phyloP scores from a whole-genome alignment of 2,329 filamentous ascomycete species.

The Sarocladium oryzae region DNA sequence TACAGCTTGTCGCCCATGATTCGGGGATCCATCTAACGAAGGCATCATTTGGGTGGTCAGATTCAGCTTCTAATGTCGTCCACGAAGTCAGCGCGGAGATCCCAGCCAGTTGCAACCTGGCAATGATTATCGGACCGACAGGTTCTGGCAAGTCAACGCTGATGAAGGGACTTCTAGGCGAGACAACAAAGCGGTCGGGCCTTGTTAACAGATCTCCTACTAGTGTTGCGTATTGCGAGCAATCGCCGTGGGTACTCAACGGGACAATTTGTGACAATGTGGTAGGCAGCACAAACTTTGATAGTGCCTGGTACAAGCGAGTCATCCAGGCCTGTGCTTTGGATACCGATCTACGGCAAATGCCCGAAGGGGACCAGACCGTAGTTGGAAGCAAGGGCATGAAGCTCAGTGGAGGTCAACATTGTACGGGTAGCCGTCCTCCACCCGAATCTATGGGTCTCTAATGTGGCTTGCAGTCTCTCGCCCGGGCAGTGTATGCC shows the following conservation, averaged over 20 bases:
- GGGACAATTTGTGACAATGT: slow-evolving; percentile 29
- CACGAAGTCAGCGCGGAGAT: slow-evolving; percentile 14
- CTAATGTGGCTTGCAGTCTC: slow-evolving; percentile 17
- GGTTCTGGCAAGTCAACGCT: slow-evolving; percentile 31
- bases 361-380: slow-evolving; percentile 20
- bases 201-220: slow-evolving; percentile 17
- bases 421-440: too few relatives aligned
- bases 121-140: slow-evolving; percentile 25
- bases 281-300: slow-evolving; percentile 22
- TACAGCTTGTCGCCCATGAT: background rate
- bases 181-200: slow-evolving; percentile 17
- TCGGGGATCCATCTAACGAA: slow-evolving; percentile 10
- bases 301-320: slow-evolving; percentile 23
- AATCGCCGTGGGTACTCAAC: slow-evolving; percentile 28
- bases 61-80: slow-evolving; percentile 9
- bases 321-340: slow-evolving; percentile 29
- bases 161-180: slow-evolving; percentile 26
- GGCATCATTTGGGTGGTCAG: background rate
- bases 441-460: too few relatives aligned
- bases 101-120: slow-evolving; percentile 13
- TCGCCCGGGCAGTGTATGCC: slow-evolving; percentile 27
- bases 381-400: slow-evolving; percentile 25
- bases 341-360: slow-evolving; percentile 19
- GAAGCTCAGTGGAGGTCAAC: slow-evolving; percentile 29
- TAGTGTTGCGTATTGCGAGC: slow-evolving; percentile 23